Conservation (phyloP, 495 filamentous ascomycete genomes). For the Astrothelium macrocarpum region DNA sequence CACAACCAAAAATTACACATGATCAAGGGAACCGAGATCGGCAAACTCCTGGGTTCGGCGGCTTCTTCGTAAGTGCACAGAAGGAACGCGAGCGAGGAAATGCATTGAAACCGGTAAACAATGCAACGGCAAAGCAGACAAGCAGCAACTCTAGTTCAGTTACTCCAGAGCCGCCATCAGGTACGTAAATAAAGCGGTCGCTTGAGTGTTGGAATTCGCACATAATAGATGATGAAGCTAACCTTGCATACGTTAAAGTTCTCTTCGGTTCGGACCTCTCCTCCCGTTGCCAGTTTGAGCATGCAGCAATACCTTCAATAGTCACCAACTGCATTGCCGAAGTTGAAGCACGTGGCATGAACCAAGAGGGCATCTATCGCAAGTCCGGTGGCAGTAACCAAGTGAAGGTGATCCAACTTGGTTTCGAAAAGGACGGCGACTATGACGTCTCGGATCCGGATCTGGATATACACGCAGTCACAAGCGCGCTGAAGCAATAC, state of each 20-base stretch:
- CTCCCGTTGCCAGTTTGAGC: slow-evolving; percentile 79
- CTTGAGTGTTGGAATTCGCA: too few species aligned
- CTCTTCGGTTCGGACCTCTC: slow-evolving; percentile 90
- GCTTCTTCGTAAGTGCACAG: slow-evolving; percentile 39
- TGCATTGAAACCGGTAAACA: slow-evolving; percentile 31
- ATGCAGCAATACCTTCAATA: slow-evolving; percentile 78
- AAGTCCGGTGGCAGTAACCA: slow-evolving; percentile 88
- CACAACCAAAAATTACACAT: background rate
- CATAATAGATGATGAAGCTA: slow-evolving; percentile 17
- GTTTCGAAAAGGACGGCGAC: slow-evolving; percentile 75
- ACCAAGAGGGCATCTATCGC: slow-evolving; percentile 94
- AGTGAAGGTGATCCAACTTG: slow-evolving; percentile 76
- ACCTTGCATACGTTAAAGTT: slow-evolving; percentile 27
- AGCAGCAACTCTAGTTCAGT: slow-evolving; percentile 30
- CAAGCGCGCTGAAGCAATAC: slow-evolving; percentile 92
- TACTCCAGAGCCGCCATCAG: slow-evolving; percentile 16
- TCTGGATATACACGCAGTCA: slow-evolving; percentile 93
- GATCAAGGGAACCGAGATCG: background rate
- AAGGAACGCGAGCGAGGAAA: slow-evolving; percentile 38
- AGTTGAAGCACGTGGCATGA: slow-evolving; percentile 94
- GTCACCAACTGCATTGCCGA: slow-evolving; percentile 94
- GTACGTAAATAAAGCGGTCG: slow-evolving; percentile 6
- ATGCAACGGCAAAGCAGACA: slow-evolving; percentile 34
- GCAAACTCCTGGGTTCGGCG: slow-evolving; percentile 45
- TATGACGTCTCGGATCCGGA: slow-evolving; percentile 88